Evolutionary conservation across 768 basidiomycete species (phyloP), one percentile per base, ranked within the genome.

Genomic region (Naganishia friedmannii): DNA sequence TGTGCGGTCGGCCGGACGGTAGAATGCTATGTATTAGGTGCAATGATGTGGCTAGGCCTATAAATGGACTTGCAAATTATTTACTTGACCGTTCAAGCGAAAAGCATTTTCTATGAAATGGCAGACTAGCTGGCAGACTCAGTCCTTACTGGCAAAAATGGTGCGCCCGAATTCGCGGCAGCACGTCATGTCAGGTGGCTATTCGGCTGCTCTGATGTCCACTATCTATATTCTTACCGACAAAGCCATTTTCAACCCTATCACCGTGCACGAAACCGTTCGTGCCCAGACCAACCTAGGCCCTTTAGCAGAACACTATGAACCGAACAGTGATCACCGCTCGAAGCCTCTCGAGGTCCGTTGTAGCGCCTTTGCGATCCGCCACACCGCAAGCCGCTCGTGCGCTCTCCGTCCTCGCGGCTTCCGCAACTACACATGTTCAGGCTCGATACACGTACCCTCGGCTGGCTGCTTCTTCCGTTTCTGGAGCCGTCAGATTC

Each of bases 401-500:
- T 9, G 32, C 60, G 9, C 60, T 63, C 42, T 58, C 57, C 31
- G 57, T 58, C 2, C 29, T 58, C 12, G 57, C 57, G 21, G 39
- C 31, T 34, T 58, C 57, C 17, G 19, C n/a, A 8, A 15, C 37
- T 23, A 21, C 17, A 31, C 31, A 1, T 37, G 15, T 58, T 26
- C 60, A 28, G 23, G 15, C 9, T n/a, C 60, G 60, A 29, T 26
- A 23, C 23, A 26, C 26, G 23, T 12, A n/a, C 19, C 51, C 68
- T 32, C 45, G 46, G 19, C 32, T 53, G 19, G 21, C 17, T 21
- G 19, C 26, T 15, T 9, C 56, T 17, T 31, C 42, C 4, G 68
- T 60, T 8, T 56, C 29, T 34, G 56, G 45, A n/a, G 67, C 37
- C 7, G 32, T 60, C 32, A 60, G 68, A n/a, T 60, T 69, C 57